Conservation (phyloP, 805 yeast species). For the Teunomyces cretensis region DNA sequence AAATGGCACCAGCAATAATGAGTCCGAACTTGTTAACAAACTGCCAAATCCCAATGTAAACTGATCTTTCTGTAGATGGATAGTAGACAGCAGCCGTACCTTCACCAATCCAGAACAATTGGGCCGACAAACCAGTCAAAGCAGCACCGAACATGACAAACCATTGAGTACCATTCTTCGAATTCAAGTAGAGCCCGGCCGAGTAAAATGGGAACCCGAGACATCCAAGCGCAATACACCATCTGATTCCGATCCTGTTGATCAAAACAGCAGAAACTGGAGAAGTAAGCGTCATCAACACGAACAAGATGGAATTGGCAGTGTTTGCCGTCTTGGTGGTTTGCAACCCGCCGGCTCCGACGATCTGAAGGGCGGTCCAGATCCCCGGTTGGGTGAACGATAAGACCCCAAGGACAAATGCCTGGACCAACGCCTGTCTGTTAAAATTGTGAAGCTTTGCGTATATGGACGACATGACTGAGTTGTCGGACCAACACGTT, state of each 20-base stretch:
- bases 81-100: constrained; percentile 2
- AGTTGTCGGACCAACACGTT: neutral
- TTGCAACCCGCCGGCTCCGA: constrained; percentile 3
- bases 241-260: neutral
- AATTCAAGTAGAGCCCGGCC: constrained; percentile 1
- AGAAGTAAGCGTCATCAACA: constrained; percentile 1
- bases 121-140: neutral
- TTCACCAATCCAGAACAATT: constrained; percentile 1
- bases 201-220: constrained; percentile 2
- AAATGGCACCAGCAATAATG: constrained; percentile 2
- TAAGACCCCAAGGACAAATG: constrained; percentile 1
- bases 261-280: constrained; percentile 3
- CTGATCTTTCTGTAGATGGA: neutral
- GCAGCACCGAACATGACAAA: constrained; percentile 4
- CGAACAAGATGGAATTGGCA: constrained; percentile 1
- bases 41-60: constrained; percentile 2
- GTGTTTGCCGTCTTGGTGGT: constrained; percentile 1
- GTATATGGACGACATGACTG: neutral
- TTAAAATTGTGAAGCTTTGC: constrained; percentile 1
- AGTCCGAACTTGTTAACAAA: constrained; percentile 1
- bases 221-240: constrained; percentile 2
- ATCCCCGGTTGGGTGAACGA: constrained; percentile 2
- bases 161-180: constrained; percentile 2
- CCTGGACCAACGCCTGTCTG: constrained; percentile 2
- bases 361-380: constrained; percentile 1